Evolutionary conservation across 2,329 filamentous ascomycete genomes (phyloP), one percentile per base, ranked within the genome.

Genomic region (Arachnomyces sp.): DNA sequence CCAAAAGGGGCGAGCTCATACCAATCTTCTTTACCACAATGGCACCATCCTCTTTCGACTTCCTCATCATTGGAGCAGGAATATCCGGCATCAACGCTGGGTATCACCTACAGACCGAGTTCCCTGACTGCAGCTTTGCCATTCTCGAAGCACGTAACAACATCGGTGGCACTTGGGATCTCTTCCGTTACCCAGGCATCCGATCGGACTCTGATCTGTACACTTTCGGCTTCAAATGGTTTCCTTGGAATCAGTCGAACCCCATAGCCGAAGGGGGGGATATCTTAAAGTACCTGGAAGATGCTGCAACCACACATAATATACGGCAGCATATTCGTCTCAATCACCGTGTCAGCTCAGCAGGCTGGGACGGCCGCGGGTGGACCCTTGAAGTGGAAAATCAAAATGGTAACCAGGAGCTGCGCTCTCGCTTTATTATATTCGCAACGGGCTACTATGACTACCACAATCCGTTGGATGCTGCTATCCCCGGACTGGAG

Each of bases 151-250:
- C 70, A 2, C 78, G 85, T 28, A 66, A 72, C 37, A 65, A 69
- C 18, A 68, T 89, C 5, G 85, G 85, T 1, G 85, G 86, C 1
- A 90, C 85, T 0, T 89, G 85, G 85, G 79, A 83, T 52, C 64
- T 88, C 2, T 90, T 87, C 66, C 75, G 72, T 30, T 90, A 87
- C 50, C 84, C 83, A 0, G 82, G 85, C 6, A 81, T 86, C 47
- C 68, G 77, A 34, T 79, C 77, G 2, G 75, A 81, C 45, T 78
- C 75, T 0, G 77, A 81, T 51, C 64, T 81, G 6, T 72, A 71
- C 49, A 80, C 75, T 0, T 80, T 79, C 44, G 75, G 75, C 13
- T 87, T 87, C 50, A 61, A 74, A 1, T 89, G 83, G 77, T 72
- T 77, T 32, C 80, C 81, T 0, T 89, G 84, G 84, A 64, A 63